phyloP scores from a whole-genome alignment of 2,329 filamentous ascomycete genomes.

The Aspergillus floridensis region DNA sequence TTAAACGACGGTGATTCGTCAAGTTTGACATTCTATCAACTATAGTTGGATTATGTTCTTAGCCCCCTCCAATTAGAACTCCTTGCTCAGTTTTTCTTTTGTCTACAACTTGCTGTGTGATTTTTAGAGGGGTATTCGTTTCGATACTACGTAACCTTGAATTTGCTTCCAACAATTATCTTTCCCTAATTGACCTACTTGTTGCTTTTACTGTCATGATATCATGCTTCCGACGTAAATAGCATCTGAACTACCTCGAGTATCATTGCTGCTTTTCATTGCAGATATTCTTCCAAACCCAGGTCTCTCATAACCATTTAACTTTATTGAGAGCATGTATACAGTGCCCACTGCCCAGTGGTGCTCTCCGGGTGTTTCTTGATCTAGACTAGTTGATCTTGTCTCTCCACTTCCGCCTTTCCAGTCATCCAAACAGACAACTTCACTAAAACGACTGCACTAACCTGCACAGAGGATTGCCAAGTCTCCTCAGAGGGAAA shows the following conservation, averaged over 20 bases:
- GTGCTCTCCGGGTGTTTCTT: background rate
- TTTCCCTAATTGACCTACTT: no score
- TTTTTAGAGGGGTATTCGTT: background rate
- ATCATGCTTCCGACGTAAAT: no score
- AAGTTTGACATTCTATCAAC: background rate
- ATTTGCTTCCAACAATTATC: no score
- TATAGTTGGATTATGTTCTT: background rate
- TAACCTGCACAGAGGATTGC: background rate
- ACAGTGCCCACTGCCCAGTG: background rate
- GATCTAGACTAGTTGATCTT: background rate
- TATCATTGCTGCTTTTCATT: slow-evolving; percentile 2
- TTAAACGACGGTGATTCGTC: background rate
- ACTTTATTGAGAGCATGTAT: background rate
- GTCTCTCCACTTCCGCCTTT: slow-evolving; percentile 3
- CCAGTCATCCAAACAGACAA: slow-evolving; percentile 4
- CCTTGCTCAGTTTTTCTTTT: background rate
- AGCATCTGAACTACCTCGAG: background rate
- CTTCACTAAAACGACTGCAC: background rate
- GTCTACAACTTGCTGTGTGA: background rate
- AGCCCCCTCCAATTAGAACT: background rate
- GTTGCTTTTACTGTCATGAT: no score
- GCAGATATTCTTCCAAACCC: background rate
- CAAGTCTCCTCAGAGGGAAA: background rate
- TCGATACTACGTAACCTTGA: background rate
- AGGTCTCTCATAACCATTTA: background rate